Evolutionary conservation across 2,329 filamentous ascomycete genomes (phyloP).

Genomic region (Eutypa lata): DNA sequence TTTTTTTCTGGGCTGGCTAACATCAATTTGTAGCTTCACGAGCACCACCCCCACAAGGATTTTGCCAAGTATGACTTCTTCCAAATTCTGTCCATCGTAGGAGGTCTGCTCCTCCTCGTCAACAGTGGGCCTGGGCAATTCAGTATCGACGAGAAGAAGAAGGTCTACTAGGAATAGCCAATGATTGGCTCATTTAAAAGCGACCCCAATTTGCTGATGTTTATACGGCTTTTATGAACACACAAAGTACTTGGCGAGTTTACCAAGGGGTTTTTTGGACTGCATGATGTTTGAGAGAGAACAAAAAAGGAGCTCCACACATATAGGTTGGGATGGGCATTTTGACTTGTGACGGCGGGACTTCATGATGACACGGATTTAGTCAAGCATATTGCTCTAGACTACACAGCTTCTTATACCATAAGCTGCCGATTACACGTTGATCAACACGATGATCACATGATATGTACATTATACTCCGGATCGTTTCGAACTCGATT

Average conservation of each 20-base stretch:
- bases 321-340: background rate
- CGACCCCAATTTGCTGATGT: background rate
- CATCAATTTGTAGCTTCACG: conserved; percentile 67
- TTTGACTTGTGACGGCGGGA: background rate
- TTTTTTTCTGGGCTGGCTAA: conserved; percentile 20
- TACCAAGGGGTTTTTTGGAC: background rate
- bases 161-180: conserved; percentile 72
- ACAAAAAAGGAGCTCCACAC: background rate
- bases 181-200: background rate
- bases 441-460: background rate
- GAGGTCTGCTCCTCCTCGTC: conserved; percentile 90
- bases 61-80: conserved; percentile 99
- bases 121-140: conserved; percentile 98
- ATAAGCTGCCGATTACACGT: background rate
- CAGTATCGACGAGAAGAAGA: conserved; percentile 99
- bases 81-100: conserved; percentile 98
- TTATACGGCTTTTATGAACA: background rate
- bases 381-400: background rate
- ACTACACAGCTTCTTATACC: background rate
- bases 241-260: background rate
- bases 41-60: conserved; percentile 98
- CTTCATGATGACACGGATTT: background rate
- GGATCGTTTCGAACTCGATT: no score
- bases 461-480: background rate
- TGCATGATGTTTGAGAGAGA: background rate